These are phyloP conservation scores for Acorus calamus DNA, from an alignment of 106 monocot species.

Conservation along the genomic window DNA sequence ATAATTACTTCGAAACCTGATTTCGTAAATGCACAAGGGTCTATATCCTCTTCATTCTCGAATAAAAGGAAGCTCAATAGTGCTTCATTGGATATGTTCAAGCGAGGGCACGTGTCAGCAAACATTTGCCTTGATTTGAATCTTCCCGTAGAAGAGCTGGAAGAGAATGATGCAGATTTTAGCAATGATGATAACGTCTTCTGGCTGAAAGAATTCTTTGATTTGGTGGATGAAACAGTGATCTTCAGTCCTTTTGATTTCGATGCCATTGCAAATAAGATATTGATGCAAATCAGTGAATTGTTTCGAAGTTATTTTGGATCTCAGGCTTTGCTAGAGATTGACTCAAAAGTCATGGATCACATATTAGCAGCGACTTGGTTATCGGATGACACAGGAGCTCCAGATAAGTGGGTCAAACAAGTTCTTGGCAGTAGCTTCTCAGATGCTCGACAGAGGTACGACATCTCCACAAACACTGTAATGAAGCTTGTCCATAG, in stretches of 20 bases:
- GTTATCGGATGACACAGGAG: slow-evolving; percentile 23
- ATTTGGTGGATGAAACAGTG: slow-evolving; percentile 30
- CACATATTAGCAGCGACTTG: slow-evolving; percentile 63
- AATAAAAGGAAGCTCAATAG: slow-evolving; percentile 47
- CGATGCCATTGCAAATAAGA: slow-evolving; percentile 34
- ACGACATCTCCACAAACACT: slow-evolving; percentile 11
- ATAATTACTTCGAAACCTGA: slow-evolving; percentile 3
- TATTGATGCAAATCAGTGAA: slow-evolving; percentile 32
- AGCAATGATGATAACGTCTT: slow-evolving; percentile 18
- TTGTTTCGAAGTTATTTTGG: slow-evolving; percentile 18
- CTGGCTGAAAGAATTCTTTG: slow-evolving; percentile 64
- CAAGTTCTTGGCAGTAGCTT: slow-evolving; percentile 44
- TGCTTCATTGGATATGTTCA: slow-evolving; percentile 11
- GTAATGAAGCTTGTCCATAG: slow-evolving; percentile 26
- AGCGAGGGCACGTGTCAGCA: slow-evolving; percentile 23
- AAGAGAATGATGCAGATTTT: slow-evolving; percentile 12
- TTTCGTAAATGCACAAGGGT: slow-evolving; percentile 1
- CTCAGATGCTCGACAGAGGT: slow-evolving; percentile 24
- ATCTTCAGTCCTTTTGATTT: slow-evolving; percentile 49
- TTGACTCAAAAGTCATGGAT: slow-evolving; percentile 42
- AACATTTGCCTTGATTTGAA: slow-evolving; percentile 65
- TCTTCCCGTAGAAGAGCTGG: slow-evolving; percentile 57
- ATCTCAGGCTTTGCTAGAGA: slow-evolving; percentile 29
- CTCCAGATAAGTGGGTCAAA: slow-evolving; percentile 33
- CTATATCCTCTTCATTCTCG: neutral